These are phyloP conservation scores for Artemisia princeps DNA, from an alignment of 140 eudicot species.

Conservation along the genomic window DNA sequence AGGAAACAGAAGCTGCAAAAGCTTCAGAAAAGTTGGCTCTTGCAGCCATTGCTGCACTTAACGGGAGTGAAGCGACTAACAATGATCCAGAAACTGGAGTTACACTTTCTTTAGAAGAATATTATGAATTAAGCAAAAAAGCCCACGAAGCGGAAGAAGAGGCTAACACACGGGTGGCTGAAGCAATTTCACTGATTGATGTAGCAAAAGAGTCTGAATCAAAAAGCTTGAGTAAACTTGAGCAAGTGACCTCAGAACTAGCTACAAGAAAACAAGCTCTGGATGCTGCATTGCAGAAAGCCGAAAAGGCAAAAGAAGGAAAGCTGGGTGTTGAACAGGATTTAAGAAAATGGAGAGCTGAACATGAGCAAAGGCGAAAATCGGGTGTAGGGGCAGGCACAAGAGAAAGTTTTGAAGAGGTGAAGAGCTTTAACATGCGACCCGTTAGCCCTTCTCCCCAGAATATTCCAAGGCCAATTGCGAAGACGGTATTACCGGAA, in stretches of 20 bases:
- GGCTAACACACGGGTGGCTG: slow-evolving; percentile 55
- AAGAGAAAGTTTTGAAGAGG: slow-evolving; percentile 38
- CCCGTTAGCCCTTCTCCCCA: slow-evolving; percentile 29
- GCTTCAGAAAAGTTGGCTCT: slow-evolving; percentile 78
- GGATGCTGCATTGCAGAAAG: slow-evolving; percentile 48
- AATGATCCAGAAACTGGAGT: slow-evolving; percentile 45
- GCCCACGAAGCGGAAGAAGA: slow-evolving; percentile 84
- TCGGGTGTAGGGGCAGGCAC: slow-evolving; percentile 38
- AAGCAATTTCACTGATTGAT: slow-evolving; percentile 59
- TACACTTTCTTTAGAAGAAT: slow-evolving; percentile 68
- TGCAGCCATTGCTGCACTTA: slow-evolving; percentile 66
- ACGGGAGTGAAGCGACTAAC: slow-evolving; percentile 41
- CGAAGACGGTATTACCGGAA: slow-evolving; percentile 27
- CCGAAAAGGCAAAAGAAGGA: slow-evolving; percentile 72
- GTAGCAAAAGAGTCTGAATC: slow-evolving; percentile 66
- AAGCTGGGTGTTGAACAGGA: slow-evolving; percentile 63
- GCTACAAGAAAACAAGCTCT: slow-evolving; percentile 45
- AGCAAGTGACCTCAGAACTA: slow-evolving; percentile 48
- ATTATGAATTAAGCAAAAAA: slow-evolving; percentile 70
- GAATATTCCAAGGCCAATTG: slow-evolving; percentile 18
- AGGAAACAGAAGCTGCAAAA: slow-evolving; percentile 84
- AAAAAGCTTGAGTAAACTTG: slow-evolving; percentile 49
- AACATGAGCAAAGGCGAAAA: slow-evolving; percentile 58
- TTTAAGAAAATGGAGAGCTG: slow-evolving; percentile 69
- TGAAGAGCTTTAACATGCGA: slow-evolving; percentile 28